phyloP scores from a whole-genome alignment of 306 rosid genomes.

The Rosa rugosa region DNA sequence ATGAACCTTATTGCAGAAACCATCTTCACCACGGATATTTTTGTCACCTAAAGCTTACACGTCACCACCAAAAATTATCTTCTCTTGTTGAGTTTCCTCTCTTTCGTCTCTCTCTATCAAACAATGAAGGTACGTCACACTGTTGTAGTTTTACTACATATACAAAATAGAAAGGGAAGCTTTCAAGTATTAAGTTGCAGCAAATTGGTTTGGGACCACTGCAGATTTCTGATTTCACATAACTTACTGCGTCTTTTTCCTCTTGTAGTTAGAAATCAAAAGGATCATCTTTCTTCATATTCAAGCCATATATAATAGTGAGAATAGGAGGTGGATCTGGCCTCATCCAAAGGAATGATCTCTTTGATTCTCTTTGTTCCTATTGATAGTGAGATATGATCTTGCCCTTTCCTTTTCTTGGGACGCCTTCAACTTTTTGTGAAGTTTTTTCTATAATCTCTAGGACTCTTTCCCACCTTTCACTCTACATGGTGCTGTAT shows the following conservation, averaged over 20 bases:
- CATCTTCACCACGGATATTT: background rate
- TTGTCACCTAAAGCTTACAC: background rate
- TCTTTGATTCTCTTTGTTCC: conserved; percentile 67
- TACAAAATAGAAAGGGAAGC: conserved; percentile 24
- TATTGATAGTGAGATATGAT: conserved; percentile 49
- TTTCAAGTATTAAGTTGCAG: conserved; percentile 29
- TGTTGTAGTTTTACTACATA: background rate
- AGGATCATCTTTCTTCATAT: conserved; percentile 37
- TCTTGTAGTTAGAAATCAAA: conserved; percentile 26
- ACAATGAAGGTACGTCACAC: background rate
- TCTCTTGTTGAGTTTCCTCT: background rate
- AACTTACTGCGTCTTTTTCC: conserved; percentile 22
- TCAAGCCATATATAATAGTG: conserved; percentile 40
- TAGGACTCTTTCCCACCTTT: conserved; percentile 24
- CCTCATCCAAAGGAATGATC: conserved; percentile 52
- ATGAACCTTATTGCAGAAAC: background rate
- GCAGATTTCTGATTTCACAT: conserved; percentile 22
- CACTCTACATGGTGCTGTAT: conserved; percentile 38
- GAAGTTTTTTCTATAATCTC: conserved; percentile 21
- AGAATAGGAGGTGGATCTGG: conserved; percentile 45
- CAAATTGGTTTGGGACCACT: conserved; percentile 45
- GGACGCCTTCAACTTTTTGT: conserved; percentile 41
- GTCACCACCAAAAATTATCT: background rate
- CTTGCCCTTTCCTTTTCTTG: conserved; percentile 48
- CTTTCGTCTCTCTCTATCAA: background rate